These are phyloP conservation scores for Agastache rugosa DNA, from an alignment of 257 asterid genomes.

Conservation along the genomic window DNA sequence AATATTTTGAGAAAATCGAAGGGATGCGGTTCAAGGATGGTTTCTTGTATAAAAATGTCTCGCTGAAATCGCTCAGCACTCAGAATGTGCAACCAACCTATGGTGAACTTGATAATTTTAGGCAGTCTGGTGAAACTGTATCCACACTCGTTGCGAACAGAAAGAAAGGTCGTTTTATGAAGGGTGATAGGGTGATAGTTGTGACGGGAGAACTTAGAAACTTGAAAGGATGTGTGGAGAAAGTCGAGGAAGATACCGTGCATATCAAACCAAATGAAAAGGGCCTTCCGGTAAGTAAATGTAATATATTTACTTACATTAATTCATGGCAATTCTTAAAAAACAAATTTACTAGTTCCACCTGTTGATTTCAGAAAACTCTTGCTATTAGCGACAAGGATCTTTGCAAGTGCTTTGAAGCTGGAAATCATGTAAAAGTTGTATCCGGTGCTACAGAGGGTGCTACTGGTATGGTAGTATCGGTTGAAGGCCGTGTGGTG, in stretches of 20 bases:
- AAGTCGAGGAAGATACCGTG: constrained; percentile 92
- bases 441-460: constrained; percentile 92
- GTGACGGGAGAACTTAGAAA: constrained; percentile 89
- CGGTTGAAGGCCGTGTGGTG: constrained; percentile 93
- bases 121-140: constrained; percentile 76
- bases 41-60: constrained; percentile 74
- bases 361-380: constrained; percentile 60
- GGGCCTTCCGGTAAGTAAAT: constrained; percentile 69
- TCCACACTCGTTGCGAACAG: too few species aligned
- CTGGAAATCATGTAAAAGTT: constrained; percentile 93
- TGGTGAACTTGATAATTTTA: constrained; percentile 93
- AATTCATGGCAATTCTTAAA: constrained; percentile 22
- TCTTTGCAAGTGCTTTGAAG: constrained; percentile 91
- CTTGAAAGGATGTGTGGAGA: constrained; percentile 88
- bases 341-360: background rate
- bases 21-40: constrained; percentile 98
- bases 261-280: constrained; percentile 81
- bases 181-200: constrained; percentile 90
- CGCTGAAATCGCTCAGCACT: constrained; percentile 83
- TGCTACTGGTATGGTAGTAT: constrained; percentile 96
- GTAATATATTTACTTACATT: background rate
- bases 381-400: constrained; percentile 79
- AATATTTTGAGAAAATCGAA: constrained; percentile 76
- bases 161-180: constrained; percentile 92
- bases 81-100: constrained; percentile 82